A percentile compares a stretch with the other conserved stretches of the same genome.
Evolutionary conservation across 805 yeast species (phyloP).

Genomic region (Peterozyma xylosa): DNA sequence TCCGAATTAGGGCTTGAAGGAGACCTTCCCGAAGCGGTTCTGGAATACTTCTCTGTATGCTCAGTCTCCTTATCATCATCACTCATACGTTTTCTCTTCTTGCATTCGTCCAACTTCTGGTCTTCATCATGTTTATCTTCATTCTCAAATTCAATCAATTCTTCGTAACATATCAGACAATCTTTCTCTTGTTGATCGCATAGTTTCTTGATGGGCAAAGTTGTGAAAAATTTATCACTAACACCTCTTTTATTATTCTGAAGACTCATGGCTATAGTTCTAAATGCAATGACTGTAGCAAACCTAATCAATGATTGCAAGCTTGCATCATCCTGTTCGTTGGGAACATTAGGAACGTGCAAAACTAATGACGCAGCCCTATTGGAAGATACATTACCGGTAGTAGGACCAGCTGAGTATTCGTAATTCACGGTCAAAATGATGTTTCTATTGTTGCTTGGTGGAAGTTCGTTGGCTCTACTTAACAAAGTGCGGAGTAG

Average conservation of each 20-base stretch:
- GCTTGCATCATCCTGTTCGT: conserved; percentile 50
- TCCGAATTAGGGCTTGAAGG: too few species aligned
- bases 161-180: conserved; percentile 65
- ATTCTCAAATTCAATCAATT: conserved; percentile 25
- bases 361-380: conserved; percentile 53
- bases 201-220: conserved; percentile 31
- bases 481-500: neutral
- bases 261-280: conserved; percentile 44
- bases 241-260: conserved; percentile 45
- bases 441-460: conserved; percentile 23
- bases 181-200: conserved; percentile 24
- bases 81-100: conserved; percentile 19
- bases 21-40: conserved; percentile 17
- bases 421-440: conserved; percentile 32
- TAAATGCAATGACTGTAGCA: conserved; percentile 64
- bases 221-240: conserved; percentile 42
- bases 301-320: conserved; percentile 54
- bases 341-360: conserved; percentile 60
- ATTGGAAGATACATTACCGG: conserved; percentile 17
- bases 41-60: conserved; percentile 8
- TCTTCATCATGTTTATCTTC: conserved; percentile 6
- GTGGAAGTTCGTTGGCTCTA: too few species aligned
- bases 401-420: conserved; percentile 14
- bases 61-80: conserved; percentile 15
- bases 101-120: conserved; percentile 6